Evolutionary conservation across 176 grass and related monocot genomes (phyloP).

Genomic region (Cocos nucifera): DNA sequence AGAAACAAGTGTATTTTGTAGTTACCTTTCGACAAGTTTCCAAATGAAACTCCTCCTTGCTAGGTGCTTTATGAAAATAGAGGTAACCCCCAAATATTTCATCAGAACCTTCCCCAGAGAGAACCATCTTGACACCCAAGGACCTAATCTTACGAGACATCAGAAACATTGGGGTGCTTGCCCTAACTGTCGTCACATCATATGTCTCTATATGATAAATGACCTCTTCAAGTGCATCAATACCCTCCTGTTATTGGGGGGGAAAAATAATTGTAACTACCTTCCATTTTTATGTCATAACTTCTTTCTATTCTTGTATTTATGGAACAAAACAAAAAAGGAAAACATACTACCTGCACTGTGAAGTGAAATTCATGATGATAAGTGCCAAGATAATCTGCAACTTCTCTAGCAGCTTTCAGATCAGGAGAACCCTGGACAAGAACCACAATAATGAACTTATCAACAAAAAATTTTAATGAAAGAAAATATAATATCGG

Average conservation of each 20-base stretch:
- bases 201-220: conserved; percentile 89
- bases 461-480: too few relatives aligned
- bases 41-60: conserved; percentile 90
- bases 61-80: conserved; percentile 98
- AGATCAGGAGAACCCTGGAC: conserved; percentile 94
- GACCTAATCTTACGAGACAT: conserved; percentile 99
- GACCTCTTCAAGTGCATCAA: conserved; percentile 94
- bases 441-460: conserved; percentile 8
- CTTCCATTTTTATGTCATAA: neutral
- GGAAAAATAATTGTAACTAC: neutral
- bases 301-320: neutral
- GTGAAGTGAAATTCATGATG: conserved; percentile 97
- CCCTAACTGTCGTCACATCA: conserved; percentile 89
- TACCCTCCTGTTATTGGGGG: conserved; percentile 65
- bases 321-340: too few relatives aligned
- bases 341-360: conserved; percentile 52
- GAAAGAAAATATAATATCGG: too few relatives aligned
- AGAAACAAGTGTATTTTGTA: neutral
- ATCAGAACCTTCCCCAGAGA: conserved; percentile 95
- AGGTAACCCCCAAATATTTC: conserved; percentile 98
- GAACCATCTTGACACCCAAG: conserved; percentile 97
- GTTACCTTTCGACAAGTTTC: conserved; percentile 91
- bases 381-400: conserved; percentile 80
- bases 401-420: conserved; percentile 95
- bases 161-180: conserved; percentile 96